Evolutionary conservation across 345 rosid genomes (phyloP).

Genomic region (Syzygium oleosum): DNA sequence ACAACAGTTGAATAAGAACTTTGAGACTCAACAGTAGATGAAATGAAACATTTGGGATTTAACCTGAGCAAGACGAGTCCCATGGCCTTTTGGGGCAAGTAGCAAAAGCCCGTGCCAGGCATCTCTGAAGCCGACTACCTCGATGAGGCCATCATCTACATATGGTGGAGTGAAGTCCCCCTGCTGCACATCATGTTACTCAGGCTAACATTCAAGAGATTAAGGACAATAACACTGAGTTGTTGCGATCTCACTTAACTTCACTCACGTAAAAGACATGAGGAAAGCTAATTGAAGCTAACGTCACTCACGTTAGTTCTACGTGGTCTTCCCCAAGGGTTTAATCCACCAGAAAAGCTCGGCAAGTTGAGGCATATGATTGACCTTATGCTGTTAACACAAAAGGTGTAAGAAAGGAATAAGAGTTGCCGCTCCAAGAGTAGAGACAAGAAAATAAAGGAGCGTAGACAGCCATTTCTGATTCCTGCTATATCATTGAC

Average conservation of each 20-base stretch:
- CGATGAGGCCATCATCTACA: constrained; percentile 37
- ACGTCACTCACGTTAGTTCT: constrained; percentile 30
- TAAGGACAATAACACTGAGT: not conserved
- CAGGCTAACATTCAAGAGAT: not conserved
- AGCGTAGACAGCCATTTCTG: not conserved
- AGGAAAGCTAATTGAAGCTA: constrained; percentile 5
- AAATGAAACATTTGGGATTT: not conserved
- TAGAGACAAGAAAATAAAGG: not conserved
- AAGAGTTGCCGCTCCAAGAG: not conserved
- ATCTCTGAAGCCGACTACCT: constrained; percentile 42
- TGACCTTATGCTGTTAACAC: constrained; percentile 43
- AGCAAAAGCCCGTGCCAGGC: constrained; percentile 43
- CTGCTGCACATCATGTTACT: constrained; percentile 19
- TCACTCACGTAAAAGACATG: not conserved
- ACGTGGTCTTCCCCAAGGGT: constrained; percentile 60
- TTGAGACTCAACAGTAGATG: not conserved
- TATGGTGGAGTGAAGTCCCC: constrained; percentile 30
- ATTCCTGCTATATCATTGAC: not conserved
- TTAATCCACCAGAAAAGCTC: constrained; percentile 72
- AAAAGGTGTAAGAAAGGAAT: not conserved
- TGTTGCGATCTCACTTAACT: not conserved
- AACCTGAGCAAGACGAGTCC: constrained; percentile 50
- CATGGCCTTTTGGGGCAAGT: constrained; percentile 34
- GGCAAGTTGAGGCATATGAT: constrained; percentile 72
- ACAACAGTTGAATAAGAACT: not conserved